Conservation (phyloP, 1,284 basidiomycete genomes). For the Flammula alnicola region DNA sequence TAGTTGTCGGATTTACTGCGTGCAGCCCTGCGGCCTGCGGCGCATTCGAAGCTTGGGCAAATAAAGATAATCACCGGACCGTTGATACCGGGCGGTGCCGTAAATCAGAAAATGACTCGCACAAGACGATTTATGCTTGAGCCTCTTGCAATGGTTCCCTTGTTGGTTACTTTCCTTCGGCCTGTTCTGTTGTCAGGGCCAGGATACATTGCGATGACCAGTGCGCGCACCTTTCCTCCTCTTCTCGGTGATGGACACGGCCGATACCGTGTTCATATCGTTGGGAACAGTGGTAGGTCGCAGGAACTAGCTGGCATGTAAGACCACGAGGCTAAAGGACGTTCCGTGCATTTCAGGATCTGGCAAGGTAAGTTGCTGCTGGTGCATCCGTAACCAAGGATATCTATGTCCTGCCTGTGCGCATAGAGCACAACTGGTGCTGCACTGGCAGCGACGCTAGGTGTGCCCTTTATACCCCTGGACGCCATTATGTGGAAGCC, state of each 20-base stretch:
- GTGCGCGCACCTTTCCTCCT: conserved; percentile 30
- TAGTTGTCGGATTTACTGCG: no score
- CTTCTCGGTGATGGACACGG: conserved; percentile 54
- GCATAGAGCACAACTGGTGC: conserved; percentile 52
- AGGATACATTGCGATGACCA: neutral
- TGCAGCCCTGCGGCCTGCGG: no score
- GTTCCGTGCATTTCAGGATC: conserved; percentile 34
- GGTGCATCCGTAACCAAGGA: conserved; percentile 1
- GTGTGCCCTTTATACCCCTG: conserved; percentile 48
- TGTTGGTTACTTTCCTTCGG: no score
- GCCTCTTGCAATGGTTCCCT: no score
- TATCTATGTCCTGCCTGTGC: conserved; percentile 5
- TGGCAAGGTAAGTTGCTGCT: conserved; percentile 44
- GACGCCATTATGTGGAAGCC: conserved; percentile 54
- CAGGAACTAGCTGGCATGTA: no score
- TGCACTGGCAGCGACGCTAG: conserved; percentile 49
- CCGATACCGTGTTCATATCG: conserved; percentile 50
- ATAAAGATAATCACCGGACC: no score
- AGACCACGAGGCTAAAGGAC: neutral
- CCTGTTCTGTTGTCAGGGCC: no score
- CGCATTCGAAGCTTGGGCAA: no score
- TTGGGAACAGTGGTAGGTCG: conserved; percentile 58
- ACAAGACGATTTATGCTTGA: no score
- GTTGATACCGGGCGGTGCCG: no score
- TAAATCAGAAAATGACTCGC: no score